Conservation (phyloP, 208 protist genomes). For the Trypanosoma brucei region DNA sequence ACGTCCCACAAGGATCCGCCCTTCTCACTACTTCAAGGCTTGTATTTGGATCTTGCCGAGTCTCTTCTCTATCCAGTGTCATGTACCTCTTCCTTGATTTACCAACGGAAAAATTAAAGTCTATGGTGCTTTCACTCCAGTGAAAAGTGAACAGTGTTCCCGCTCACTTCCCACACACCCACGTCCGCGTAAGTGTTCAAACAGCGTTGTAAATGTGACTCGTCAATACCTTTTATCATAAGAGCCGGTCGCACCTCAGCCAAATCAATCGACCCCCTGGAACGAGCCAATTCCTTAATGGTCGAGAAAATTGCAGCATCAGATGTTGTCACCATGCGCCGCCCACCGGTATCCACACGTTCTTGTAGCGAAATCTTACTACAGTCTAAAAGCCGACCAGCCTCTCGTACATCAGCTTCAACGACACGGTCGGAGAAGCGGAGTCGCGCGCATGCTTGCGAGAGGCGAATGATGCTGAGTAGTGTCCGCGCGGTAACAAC, state of each 20-base stretch:
- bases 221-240: slow-evolving; percentile 77
- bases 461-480: slow-evolving; percentile 94
- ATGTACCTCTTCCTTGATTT: too few species aligned
- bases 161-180: slow-evolving; percentile 70
- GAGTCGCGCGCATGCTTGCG: slow-evolving; percentile 89
- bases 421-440: slow-evolving; percentile 78
- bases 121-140: slow-evolving; percentile 24
- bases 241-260: slow-evolving; percentile 66
- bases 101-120: too few species aligned
- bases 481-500: slow-evolving; percentile 82
- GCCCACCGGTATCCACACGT: slow-evolving; percentile 32
- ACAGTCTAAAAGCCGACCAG: slow-evolving; percentile 80
- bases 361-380: slow-evolving; percentile 83
- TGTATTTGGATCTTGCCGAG: too few species aligned
- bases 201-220: slow-evolving; percentile 75
- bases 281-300: slow-evolving; percentile 75
- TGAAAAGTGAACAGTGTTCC: slow-evolving; percentile 72
- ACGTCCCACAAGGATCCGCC: too few species aligned
- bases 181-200: slow-evolving; percentile 76
- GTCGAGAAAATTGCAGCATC: slow-evolving; percentile 78
- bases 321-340: slow-evolving; percentile 60
- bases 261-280: slow-evolving; percentile 45
- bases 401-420: slow-evolving; percentile 88
- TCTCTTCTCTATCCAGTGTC: too few species aligned
- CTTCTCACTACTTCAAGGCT: too few species aligned